Conservation (phyloP, 1,139 yeast genomes). For the Kluyveromyces marxianus region DNA sequence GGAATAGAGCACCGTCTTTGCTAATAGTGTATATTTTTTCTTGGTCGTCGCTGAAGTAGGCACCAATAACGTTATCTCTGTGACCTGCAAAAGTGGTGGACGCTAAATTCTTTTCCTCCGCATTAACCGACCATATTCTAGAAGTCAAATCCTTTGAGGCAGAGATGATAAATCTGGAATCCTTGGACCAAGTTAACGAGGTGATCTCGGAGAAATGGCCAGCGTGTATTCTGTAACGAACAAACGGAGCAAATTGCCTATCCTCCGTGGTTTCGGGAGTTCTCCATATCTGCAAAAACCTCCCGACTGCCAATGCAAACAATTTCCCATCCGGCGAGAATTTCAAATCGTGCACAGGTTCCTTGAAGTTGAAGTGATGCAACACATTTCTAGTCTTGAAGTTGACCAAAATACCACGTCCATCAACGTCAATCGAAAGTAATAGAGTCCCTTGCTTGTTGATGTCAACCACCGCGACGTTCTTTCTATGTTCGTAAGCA, state of each 20-base stretch:
- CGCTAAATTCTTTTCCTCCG: constrained; percentile 64
- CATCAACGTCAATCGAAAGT: constrained; percentile 84
- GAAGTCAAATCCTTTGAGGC: constrained; percentile 89
- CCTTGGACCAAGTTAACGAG: constrained; percentile 80
- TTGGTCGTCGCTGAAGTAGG: constrained; percentile 80
- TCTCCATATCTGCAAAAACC: constrained; percentile 88
- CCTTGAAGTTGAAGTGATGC: constrained; percentile 91
- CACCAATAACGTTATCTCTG: constrained; percentile 76
- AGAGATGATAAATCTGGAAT: constrained; percentile 78
- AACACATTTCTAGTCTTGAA: constrained; percentile 78
- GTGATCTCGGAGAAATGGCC: constrained; percentile 87
- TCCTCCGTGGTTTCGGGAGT: constrained; percentile 71
- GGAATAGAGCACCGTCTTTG: constrained; percentile 89
- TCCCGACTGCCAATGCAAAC: constrained; percentile 79
- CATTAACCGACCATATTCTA: constrained; percentile 68
- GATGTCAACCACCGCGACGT: constrained; percentile 69
- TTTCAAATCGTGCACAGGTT: constrained; percentile 60
- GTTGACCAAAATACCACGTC: constrained; percentile 87
- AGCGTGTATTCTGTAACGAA: constrained; percentile 80
- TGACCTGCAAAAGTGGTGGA: constrained; percentile 90
- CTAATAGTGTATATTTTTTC: constrained; percentile 86
- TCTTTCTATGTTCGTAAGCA: constrained; percentile 86
- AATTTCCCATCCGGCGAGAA: constrained; percentile 86
- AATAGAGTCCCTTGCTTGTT: constrained; percentile 76
- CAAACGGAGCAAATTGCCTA: constrained; percentile 92